Percentiles rank a stretch among this genome's conserved stretches.
These are phyloP conservation scores for Thamnidium elegans DNA, from an alignment of 192 early-diverging fungal genomes.

Conservation along the genomic window DNA sequence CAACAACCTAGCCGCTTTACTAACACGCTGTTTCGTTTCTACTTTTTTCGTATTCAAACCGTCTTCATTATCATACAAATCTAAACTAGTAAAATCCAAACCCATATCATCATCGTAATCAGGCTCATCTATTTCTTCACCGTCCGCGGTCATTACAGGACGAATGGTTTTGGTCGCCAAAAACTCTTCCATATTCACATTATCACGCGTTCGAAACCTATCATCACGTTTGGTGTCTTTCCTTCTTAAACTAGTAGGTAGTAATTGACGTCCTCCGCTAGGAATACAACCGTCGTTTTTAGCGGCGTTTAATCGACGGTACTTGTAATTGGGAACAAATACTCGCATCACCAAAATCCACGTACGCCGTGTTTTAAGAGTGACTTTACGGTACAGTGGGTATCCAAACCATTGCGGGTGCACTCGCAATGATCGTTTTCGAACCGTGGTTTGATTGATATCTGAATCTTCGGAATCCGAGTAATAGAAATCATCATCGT, in stretches of 20 bases:
- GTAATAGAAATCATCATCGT: background rate
- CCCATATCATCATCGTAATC: conserved; percentile 34
- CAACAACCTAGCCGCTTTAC: conserved; percentile 4
- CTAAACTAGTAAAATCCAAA: conserved; percentile 19
- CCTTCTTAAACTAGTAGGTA: background rate
- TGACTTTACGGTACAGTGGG: background rate
- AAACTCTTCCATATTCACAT: conserved; percentile 18
- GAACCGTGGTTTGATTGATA: background rate
- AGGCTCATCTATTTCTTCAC: conserved; percentile 10
- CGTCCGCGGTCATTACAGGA: conserved; percentile 9
- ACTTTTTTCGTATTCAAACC: background rate
- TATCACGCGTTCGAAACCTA: background rate
- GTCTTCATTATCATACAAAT: background rate
- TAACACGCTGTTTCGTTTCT: background rate
- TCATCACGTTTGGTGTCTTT: background rate
- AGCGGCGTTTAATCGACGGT: background rate
- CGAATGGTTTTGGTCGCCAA: conserved; percentile 33
- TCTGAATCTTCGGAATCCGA: background rate
- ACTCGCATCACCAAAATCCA: background rate
- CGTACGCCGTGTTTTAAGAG: conserved; percentile 1
- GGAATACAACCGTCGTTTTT: background rate
- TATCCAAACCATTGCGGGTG: background rate
- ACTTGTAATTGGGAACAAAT: conserved; percentile 4
- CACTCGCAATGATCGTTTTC: background rate
- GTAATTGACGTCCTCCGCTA: background rate